Percentiles rank a stretch among this genome's conserved stretches.
phyloP scores from a whole-genome alignment of 2,329 filamentous ascomycete species.

The Neofusicoccum kwambonambiense region DNA sequence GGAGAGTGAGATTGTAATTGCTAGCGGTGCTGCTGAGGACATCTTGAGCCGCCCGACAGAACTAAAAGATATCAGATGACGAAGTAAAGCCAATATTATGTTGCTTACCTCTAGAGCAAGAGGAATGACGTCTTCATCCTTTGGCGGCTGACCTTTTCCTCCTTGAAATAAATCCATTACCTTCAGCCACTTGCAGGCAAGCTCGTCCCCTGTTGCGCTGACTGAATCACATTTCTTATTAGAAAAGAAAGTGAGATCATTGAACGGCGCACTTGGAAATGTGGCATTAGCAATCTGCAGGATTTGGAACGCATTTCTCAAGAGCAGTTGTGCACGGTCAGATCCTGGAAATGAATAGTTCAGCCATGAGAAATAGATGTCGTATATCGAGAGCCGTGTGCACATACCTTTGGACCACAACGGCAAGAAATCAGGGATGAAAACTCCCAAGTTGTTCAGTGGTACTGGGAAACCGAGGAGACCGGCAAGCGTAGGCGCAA shows the following conservation, averaged over 20 bases:
- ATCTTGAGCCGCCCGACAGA: constrained; percentile 58
- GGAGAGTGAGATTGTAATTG: constrained; percentile 75
- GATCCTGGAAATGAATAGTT: constrained; percentile 27
- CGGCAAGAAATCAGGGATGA: constrained; percentile 74
- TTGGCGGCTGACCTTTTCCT: background rate
- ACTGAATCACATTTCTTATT: constrained; percentile 19
- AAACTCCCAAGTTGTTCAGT: constrained; percentile 83
- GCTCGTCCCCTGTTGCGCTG: constrained; percentile 31
- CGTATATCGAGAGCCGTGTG: no score
- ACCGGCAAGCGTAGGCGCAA: constrained; percentile 84
- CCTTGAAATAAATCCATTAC: constrained; percentile 19
- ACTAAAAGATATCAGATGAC: background rate
- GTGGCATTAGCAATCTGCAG: constrained; percentile 72
- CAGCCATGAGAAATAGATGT: background rate
- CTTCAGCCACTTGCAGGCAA: constrained; percentile 69
- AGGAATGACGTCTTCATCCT: background rate
- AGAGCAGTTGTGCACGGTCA: constrained; percentile 66
- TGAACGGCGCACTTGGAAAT: constrained; percentile 59
- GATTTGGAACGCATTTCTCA: constrained; percentile 79
- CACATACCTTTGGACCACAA: constrained; percentile 68
- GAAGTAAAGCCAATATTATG: background rate
- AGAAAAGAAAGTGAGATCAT: constrained; percentile 24
- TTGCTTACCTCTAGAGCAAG: constrained; percentile 33
- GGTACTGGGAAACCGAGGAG: constrained; percentile 85
- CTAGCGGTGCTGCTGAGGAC: constrained; percentile 87